phyloP scores from a whole-genome alignment of 1,284 basidiomycete genomes.

The Rhodotorula mucilaginosa region DNA sequence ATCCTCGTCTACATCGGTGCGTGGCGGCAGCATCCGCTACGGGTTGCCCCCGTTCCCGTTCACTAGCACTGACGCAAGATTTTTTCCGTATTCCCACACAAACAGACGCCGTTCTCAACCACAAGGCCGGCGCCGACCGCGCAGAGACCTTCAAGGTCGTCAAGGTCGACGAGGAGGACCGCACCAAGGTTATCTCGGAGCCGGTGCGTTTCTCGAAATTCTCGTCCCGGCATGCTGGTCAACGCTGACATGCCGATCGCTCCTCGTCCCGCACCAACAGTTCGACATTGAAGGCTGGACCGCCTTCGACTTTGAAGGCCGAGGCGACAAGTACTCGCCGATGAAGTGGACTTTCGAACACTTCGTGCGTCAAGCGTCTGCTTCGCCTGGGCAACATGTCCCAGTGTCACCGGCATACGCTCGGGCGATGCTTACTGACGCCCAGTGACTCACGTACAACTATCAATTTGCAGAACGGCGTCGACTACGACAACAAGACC shows the following conservation, averaged over 20 bases:
- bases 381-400: neutral
- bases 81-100: slow-evolving; percentile 41
- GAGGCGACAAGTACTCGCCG: slow-evolving; percentile 62
- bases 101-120: slow-evolving; percentile 55
- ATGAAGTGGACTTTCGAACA: slow-evolving; percentile 54
- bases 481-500: slow-evolving; percentile 79
- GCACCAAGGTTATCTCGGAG: slow-evolving; percentile 58
- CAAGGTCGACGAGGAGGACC: slow-evolving; percentile 63
- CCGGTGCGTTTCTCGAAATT: slow-evolving; percentile 33
- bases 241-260: no score
- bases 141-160: slow-evolving; percentile 71
- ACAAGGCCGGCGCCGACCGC: slow-evolving; percentile 71
- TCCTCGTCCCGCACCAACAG: neutral
- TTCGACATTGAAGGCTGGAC: slow-evolving; percentile 81
- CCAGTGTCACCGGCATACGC: neutral
- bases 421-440: neutral
- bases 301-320: slow-evolving; percentile 74
- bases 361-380: slow-evolving; percentile 11
- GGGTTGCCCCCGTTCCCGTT: no score
- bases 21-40: neutral
- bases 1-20: slow-evolving; percentile 59
- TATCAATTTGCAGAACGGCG: slow-evolving; percentile 59
- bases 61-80: no score
- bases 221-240: no score
- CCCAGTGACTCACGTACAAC: neutral